Conservation (phyloP, 495 filamentous ascomycete species). For the Aspergillus panamensis region DNA sequence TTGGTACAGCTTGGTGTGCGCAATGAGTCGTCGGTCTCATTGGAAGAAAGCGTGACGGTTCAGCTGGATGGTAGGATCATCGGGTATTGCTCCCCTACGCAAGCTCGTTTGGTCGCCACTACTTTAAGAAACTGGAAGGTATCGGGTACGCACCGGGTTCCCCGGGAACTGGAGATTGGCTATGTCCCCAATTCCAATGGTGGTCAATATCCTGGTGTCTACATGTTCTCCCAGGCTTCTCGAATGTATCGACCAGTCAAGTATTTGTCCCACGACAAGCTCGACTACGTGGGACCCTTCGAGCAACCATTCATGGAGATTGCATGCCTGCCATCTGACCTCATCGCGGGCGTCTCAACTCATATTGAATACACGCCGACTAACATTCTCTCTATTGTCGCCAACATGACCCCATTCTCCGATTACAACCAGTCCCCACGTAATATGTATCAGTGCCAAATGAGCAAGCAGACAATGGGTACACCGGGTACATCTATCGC, state of each 20-base stretch:
- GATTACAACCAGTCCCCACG: slow-evolving; percentile 98
- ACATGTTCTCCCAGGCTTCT: slow-evolving; percentile 80
- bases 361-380: slow-evolving; percentile 95
- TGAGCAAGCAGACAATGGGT: slow-evolving; percentile 99
- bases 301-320: slow-evolving; percentile 99
- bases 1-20: slow-evolving; percentile 75
- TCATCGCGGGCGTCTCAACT: slow-evolving; percentile 79
- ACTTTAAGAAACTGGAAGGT: slow-evolving; percentile 93
- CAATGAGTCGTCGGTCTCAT: slow-evolving; percentile 65
- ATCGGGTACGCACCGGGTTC: slow-evolving; percentile 80
- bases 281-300: slow-evolving; percentile 85
- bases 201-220: slow-evolving; percentile 93
- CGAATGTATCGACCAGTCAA: slow-evolving; percentile 91
- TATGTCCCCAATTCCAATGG: slow-evolving; percentile 81
- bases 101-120: slow-evolving; percentile 74
- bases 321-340: slow-evolving; percentile 77
- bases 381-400: slow-evolving; percentile 94
- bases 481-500: slow-evolving; percentile 83
- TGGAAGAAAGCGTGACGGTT: slow-evolving; percentile 77
- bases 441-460: slow-evolving; percentile 99
- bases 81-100: slow-evolving; percentile 82
- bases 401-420: slow-evolving; percentile 98
- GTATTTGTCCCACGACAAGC: slow-evolving; percentile 77
- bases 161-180: slow-evolving; percentile 82
- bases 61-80: slow-evolving; percentile 87